phyloP scores from a whole-genome alignment of 345 rosid species.

The Pistacia integerrima region DNA sequence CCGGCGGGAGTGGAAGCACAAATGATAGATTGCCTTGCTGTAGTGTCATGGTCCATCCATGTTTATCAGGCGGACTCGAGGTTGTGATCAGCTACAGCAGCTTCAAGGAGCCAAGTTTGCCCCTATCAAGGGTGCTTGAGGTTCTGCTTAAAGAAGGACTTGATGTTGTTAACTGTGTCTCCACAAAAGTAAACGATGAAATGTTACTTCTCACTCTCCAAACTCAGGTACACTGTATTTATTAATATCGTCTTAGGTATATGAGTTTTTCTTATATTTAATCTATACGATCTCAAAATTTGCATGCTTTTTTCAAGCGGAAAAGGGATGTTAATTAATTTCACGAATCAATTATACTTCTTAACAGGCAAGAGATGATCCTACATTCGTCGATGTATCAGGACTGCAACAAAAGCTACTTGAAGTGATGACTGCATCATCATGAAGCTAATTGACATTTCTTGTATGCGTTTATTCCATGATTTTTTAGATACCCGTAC shows the following conservation, averaged over 20 bases:
- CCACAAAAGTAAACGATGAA: constrained; percentile 44
- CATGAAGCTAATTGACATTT: no score
- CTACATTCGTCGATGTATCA: constrained; percentile 35
- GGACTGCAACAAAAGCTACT: constrained; percentile 47
- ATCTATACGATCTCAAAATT: no score
- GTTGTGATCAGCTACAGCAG: constrained; percentile 37
- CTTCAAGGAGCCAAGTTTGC: constrained; percentile 29
- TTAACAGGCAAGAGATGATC: constrained; percentile 48
- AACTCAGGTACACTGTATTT: constrained; percentile 41
- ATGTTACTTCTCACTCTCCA: constrained; percentile 48
- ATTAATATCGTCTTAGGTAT: neutral
- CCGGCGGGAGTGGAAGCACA: constrained; percentile 8
- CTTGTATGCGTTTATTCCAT: no score
- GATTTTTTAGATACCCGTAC: no score
- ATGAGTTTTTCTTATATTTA: no score
- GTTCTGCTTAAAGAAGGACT: constrained; percentile 51
- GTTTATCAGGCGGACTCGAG: constrained; percentile 46
- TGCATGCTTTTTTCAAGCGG: neutral
- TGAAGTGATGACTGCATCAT: constrained; percentile 31
- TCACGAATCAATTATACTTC: neutral
- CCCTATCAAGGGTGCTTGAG: constrained; percentile 51
- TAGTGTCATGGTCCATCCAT: constrained; percentile 38
- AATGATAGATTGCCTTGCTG: neutral
- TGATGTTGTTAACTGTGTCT: constrained; percentile 47
- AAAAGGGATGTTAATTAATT: neutral